Percentiles rank a stretch among this genome's conserved stretches.
phyloP scores from a whole-genome alignment of 495 filamentous ascomycete species.

The Daldinia vernicosa region DNA sequence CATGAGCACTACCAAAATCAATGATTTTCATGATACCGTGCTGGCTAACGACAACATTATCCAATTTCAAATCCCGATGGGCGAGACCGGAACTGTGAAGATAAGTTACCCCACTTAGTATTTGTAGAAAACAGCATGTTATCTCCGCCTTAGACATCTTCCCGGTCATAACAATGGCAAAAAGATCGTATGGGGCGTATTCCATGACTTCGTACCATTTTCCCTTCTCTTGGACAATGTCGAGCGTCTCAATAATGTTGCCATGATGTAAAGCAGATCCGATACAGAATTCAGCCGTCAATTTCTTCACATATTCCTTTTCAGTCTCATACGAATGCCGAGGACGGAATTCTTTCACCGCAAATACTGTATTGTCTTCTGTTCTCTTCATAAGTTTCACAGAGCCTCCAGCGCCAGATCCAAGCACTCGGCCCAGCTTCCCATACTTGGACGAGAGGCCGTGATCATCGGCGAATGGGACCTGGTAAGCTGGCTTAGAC shows the following conservation, averaged over 20 bases:
- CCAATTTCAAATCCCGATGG: conserved; percentile 94
- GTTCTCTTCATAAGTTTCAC: conserved; percentile 93
- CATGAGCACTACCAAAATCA: conserved; percentile 96
- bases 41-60: conserved; percentile 98
- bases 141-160: conserved; percentile 96
- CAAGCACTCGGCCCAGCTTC: conserved; percentile 91
- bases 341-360: conserved; percentile 95
- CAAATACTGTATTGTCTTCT: conserved; percentile 90
- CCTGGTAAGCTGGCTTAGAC: conserved; percentile 65
- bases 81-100: conserved; percentile 95
- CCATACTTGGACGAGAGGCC: conserved; percentile 91
- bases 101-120: conserved; percentile 96
- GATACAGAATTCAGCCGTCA: conserved; percentile 99
- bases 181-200: conserved; percentile 96
- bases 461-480: conserved; percentile 95
- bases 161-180: conserved; percentile 98
- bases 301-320: conserved; percentile 96
- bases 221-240: conserved; percentile 93
- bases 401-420: conserved; percentile 93
- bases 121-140: conserved; percentile 90
- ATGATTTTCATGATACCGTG: conserved; percentile 99
- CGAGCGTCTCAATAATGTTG: conserved; percentile 97
- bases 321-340: conserved; percentile 93
- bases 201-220: conserved; percentile 99
- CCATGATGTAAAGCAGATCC: conserved; percentile 97